These are phyloP conservation scores for Butyriboletus appendiculatus DNA, from an alignment of 1,284 basidiomycete species.

Conservation along the genomic window DNA sequence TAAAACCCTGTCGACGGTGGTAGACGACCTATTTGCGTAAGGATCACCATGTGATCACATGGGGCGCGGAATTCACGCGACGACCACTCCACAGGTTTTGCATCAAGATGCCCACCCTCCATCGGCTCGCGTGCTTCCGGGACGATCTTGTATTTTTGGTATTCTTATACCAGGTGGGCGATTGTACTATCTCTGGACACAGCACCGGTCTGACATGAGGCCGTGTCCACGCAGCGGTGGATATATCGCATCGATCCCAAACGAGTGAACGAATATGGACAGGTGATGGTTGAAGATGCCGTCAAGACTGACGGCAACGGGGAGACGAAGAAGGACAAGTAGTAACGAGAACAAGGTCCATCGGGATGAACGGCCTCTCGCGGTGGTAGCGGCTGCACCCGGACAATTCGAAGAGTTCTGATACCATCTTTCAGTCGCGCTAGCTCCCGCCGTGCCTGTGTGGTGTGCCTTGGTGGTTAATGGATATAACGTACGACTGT, in stretches of 20 bases:
- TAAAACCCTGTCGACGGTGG: constrained; percentile 87
- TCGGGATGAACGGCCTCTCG: constrained; percentile 6
- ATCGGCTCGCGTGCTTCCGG: constrained; percentile 87
- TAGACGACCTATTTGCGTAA: constrained; percentile 93
- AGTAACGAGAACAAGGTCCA: constrained; percentile 33
- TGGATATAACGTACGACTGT: background rate
- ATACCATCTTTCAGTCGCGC: constrained; percentile 6
- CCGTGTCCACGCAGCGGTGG: constrained; percentile 65
- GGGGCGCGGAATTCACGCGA: constrained; percentile 16
- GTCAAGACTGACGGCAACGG: constrained; percentile 42
- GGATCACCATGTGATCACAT: constrained; percentile 31
- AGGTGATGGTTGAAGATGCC: constrained; percentile 63
- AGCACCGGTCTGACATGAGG: constrained; percentile 14
- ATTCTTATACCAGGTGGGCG: constrained; percentile 79
- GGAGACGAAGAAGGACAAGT: constrained; percentile 57
- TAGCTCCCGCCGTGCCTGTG: constrained; percentile 15
- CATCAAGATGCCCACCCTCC: constrained; percentile 95
- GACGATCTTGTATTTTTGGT: constrained; percentile 91
- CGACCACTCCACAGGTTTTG: constrained; percentile 62
- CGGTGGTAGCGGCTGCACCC: constrained; percentile 1
- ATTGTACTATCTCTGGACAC: constrained; percentile 15
- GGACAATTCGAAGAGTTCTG: background rate
- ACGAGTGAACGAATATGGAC: constrained; percentile 95
- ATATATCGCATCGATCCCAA: constrained; percentile 95
- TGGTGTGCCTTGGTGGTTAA: constrained; percentile 5